A percentile compares a stretch with the other conserved stretches of the same genome.
phyloP scores from a whole-genome alignment of 78 protist species.

The Corallochytrium limacisporum region DNA sequence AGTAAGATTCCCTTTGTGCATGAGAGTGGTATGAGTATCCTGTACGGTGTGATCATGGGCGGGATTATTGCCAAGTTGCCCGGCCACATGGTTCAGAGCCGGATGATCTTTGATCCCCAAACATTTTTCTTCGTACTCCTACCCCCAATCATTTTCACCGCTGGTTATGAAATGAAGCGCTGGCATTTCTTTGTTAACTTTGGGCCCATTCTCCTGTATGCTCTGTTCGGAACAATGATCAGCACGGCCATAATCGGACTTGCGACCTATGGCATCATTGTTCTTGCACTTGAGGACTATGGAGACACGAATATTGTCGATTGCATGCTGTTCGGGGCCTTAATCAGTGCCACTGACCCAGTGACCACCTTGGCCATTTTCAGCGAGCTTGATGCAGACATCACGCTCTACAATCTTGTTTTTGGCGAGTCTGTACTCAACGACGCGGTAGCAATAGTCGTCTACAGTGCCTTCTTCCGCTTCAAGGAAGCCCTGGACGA shows the following conservation, averaged over 20 bases:
- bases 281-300: background rate
- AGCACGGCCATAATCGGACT: conserved; percentile 26
- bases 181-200: conserved; percentile 53
- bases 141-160: conserved; percentile 19
- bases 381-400: conserved; percentile 46
- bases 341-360: conserved; percentile 75
- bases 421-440: conserved; percentile 83
- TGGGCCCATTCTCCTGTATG: conserved; percentile 53
- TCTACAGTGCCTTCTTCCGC: too few species aligned
- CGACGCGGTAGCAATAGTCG: conserved; percentile 77
- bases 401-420: conserved; percentile 55
- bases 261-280: conserved; percentile 36
- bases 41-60: conserved; percentile 20
- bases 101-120: conserved; percentile 11
- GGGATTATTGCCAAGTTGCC: background rate
- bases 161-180: conserved; percentile 20
- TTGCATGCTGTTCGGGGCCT: conserved; percentile 54
- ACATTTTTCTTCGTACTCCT: conserved; percentile 23
- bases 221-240: conserved; percentile 58
- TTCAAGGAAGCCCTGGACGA: too few species aligned
- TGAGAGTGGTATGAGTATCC: conserved; percentile 13
- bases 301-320: background rate
- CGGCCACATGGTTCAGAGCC: background rate
- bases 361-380: conserved; percentile 80
- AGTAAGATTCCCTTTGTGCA: background rate